phyloP scores from a whole-genome alignment of 2,329 filamentous ascomycete species.

The Trichophyton schoenleinii region DNA sequence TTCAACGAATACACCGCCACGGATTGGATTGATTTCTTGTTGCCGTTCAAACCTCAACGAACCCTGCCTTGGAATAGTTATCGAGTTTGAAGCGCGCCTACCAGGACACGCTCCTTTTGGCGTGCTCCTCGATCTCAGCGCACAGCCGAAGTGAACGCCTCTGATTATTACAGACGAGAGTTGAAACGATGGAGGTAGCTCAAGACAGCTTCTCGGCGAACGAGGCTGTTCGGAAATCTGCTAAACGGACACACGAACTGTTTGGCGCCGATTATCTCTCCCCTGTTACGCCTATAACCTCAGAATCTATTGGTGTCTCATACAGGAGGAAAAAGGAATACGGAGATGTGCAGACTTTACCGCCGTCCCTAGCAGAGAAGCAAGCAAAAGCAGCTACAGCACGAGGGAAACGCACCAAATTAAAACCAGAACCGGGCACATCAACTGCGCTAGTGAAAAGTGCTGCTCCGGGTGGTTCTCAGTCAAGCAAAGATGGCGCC shows the following conservation, averaged over 20 bases:
- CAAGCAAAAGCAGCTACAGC: slow-evolving; percentile 55
- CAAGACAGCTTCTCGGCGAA: slow-evolving; percentile 14
- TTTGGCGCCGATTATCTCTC: slow-evolving; percentile 37
- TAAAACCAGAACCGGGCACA: slow-evolving; percentile 43
- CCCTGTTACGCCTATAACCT: slow-evolving; percentile 28
- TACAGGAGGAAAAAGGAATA: slow-evolving; percentile 53
- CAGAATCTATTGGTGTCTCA: slow-evolving; percentile 32
- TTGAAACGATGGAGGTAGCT: slow-evolving; percentile 10
- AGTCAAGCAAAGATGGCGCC: slow-evolving; percentile 32
- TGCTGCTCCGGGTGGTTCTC: slow-evolving; percentile 19
- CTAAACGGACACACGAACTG: slow-evolving; percentile 36
- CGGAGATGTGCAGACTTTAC: slow-evolving; percentile 61
- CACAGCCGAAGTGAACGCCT: not conserved
- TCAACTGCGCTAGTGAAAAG: slow-evolving; percentile 44
- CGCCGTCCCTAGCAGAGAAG: slow-evolving; percentile 65
- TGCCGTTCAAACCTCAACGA: not conserved
- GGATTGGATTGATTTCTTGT: not conserved
- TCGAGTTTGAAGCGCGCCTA: not conserved
- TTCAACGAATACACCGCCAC: too few relatives aligned
- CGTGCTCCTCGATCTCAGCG: not conserved
- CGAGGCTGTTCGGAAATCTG: slow-evolving; percentile 30
- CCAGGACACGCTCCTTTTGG: not conserved
- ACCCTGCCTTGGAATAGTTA: not conserved
- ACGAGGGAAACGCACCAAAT: slow-evolving; percentile 51
- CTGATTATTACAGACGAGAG: not conserved